phyloP scores from a whole-genome alignment of 2,329 filamentous ascomycete species.

The Colletotrichum lupini region DNA sequence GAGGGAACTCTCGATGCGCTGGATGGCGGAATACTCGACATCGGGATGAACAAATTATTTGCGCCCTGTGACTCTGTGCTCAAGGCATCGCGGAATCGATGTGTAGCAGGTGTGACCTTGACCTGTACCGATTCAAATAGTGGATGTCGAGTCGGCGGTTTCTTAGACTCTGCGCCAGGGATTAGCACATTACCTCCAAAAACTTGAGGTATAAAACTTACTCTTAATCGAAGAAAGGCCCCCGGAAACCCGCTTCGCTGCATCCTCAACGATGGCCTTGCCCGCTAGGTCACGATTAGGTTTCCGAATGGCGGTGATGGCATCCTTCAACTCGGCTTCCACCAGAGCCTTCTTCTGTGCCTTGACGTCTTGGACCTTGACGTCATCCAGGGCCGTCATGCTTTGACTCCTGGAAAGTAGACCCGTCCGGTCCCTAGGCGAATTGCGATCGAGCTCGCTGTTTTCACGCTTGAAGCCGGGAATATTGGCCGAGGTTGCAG shows the following conservation, averaged over 20 bases:
- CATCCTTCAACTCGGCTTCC: conserved; percentile 77
- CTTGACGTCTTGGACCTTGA: conserved; percentile 50
- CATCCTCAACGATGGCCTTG: conserved; percentile 73
- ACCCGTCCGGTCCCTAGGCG: conserved; percentile 52
- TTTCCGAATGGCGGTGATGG: conserved; percentile 78
- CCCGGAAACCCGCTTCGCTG: conserved; percentile 68
- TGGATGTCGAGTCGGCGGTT: conserved; percentile 52
- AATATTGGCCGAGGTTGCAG: conserved; percentile 71
- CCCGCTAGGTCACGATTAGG: conserved; percentile 79
- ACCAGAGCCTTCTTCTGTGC: conserved; percentile 74
- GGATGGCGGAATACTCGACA: conserved; percentile 47
- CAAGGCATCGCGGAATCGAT: conserved; percentile 64
- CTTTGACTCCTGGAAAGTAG: conserved; percentile 55
- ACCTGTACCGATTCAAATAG: conserved; percentile 57
- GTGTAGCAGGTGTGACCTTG: conserved; percentile 68
- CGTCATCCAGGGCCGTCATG: conserved; percentile 62
- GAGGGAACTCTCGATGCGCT: conserved; percentile 54
- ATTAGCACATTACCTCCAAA: conserved; percentile 42
- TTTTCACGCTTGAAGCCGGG: conserved; percentile 75
- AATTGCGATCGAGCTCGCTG: conserved; percentile 62
- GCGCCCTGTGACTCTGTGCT: conserved; percentile 42
- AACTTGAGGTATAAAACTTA: conserved; percentile 41
- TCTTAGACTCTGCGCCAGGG: conserved; percentile 59
- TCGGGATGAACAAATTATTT: conserved; percentile 15
- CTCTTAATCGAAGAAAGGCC: conserved; percentile 60